phyloP scores from a whole-genome alignment of 108 stramenopile genomes.

The Cyclotella cryptica region DNA sequence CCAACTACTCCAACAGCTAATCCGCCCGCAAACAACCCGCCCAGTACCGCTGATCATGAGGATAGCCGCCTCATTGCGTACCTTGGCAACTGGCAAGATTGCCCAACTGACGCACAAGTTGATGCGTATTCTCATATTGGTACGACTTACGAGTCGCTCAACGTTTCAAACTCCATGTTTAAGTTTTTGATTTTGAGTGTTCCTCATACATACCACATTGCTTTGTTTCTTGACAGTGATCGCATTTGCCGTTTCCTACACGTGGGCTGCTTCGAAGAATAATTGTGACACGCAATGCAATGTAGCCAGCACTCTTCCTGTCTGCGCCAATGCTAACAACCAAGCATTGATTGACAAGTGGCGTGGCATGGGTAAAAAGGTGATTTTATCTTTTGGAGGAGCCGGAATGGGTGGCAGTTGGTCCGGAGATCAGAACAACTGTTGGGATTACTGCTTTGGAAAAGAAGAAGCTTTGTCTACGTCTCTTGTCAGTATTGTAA shows the following conservation, averaged over 20 bases:
- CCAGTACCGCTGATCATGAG: not conserved
- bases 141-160: not conserved
- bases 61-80: constrained; percentile 66
- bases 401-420: constrained; percentile 73
- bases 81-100: constrained; percentile 69
- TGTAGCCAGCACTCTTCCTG: constrained; percentile 35
- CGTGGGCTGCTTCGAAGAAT: constrained; percentile 50
- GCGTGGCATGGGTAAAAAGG: constrained; percentile 64
- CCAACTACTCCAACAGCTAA: not conserved
- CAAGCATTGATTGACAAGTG: constrained; percentile 52
- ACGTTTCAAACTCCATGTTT: no score
- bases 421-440: constrained; percentile 63
- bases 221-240: constrained; percentile 29
- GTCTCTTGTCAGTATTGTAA: constrained; percentile 52
- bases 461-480: constrained; percentile 57
- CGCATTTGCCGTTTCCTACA: constrained; percentile 64
- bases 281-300: constrained; percentile 52
- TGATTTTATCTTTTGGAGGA: constrained; percentile 72
- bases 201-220: not conserved
- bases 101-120: constrained; percentile 56
- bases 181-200: no score
- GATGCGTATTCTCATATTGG: constrained; percentile 62
- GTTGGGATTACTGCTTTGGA: constrained; percentile 80
- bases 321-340: constrained; percentile 53
- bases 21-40: not conserved